Percentiles rank a stretch among this genome's conserved stretches.
phyloP scores from a whole-genome alignment of 306 rosid genomes.

The Sindora glabra region DNA sequence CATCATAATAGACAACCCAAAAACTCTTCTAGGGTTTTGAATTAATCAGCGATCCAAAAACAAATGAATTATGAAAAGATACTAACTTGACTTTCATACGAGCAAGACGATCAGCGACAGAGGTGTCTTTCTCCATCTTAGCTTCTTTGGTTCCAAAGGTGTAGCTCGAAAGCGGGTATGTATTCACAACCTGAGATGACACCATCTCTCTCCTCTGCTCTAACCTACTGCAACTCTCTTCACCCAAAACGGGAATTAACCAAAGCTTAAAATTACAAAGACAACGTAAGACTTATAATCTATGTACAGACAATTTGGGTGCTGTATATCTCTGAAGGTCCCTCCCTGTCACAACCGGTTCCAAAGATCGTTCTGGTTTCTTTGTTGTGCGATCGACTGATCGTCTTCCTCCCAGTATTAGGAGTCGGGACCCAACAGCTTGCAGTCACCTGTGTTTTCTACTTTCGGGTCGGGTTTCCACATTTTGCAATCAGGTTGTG shows the following conservation, averaged over 20 bases:
- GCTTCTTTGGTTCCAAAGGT: constrained; percentile 99
- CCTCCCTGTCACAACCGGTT: no score
- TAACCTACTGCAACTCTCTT: not conserved
- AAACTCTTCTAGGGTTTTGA: constrained; percentile 36
- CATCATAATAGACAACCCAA: not conserved
- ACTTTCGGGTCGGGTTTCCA: no score
- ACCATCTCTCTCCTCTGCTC: constrained; percentile 32
- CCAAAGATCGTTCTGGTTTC: no score
- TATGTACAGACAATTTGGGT: not conserved
- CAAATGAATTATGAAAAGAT: not conserved
- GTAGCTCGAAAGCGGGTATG: constrained; percentile 94
- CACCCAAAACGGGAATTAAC: not conserved
- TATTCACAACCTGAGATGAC: constrained; percentile 77
- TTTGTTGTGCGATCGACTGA: no score
- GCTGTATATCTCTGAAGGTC: no score
- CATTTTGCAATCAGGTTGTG: no score
- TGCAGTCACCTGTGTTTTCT: no score
- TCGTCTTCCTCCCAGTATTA: no score
- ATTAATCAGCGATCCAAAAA: not conserved
- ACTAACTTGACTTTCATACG: constrained; percentile 97
- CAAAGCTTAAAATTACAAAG: not conserved
- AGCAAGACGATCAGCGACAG: constrained; percentile 99
- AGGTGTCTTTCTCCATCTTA: constrained; percentile 98
- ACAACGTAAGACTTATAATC: no score
- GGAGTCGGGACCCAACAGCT: no score